A percentile compares a stretch with the other conserved stretches of the same genome.
These are phyloP conservation scores for Claviceps capensis DNA, from an alignment of 2,329 filamentous ascomycete species.

Conservation along the genomic window DNA sequence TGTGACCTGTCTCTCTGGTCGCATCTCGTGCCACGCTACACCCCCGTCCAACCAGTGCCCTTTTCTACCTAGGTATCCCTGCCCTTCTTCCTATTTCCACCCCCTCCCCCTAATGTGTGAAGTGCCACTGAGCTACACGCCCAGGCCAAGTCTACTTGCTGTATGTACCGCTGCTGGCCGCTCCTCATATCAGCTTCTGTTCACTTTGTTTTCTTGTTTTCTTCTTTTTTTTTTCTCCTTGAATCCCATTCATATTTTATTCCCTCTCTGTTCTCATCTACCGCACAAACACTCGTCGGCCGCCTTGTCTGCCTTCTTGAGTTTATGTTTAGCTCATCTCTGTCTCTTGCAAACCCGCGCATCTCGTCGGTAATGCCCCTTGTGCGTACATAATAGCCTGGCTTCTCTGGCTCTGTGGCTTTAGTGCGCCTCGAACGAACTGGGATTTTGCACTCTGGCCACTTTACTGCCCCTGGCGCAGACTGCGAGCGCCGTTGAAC, in stretches of 20 bases:
- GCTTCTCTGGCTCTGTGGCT: background rate
- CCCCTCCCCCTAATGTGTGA: too few species aligned
- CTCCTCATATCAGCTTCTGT: background rate
- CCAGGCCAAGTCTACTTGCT: too few species aligned
- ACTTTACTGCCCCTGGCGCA: background rate
- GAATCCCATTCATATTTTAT: background rate
- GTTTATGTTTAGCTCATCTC: background rate
- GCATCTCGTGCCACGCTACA: slow-evolving; percentile 7
- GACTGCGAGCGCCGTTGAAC: background rate
- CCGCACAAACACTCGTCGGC: background rate
- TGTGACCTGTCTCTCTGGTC: background rate
- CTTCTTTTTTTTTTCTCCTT: background rate
- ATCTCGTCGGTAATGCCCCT: background rate
- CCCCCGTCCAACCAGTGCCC: slow-evolving; percentile 1
- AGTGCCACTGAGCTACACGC: too few species aligned
- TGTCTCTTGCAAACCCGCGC: background rate
- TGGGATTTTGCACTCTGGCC: background rate
- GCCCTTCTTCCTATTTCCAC: too few species aligned
- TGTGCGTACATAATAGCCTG: background rate
- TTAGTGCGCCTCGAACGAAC: background rate
- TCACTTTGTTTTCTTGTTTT: background rate
- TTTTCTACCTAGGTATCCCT: background rate
- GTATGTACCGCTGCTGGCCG: too few species aligned
- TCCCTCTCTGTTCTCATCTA: background rate
- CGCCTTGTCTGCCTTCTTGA: background rate